Base-by-base conservation (phyloP, 2,329 filamentous ascomycete genomes). In the Phaeoacremonium minimum region DNA sequence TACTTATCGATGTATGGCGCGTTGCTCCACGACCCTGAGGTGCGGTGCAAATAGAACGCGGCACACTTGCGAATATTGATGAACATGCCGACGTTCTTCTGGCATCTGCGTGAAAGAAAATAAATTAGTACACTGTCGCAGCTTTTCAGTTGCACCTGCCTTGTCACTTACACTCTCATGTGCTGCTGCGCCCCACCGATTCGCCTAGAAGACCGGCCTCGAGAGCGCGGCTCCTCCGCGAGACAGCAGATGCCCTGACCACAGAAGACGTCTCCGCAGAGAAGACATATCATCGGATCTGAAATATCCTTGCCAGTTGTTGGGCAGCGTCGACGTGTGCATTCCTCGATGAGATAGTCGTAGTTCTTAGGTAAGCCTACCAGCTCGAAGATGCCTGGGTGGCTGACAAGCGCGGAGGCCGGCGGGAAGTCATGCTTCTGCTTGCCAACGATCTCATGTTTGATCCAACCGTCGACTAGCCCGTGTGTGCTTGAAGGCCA, bases 61-160 rank as follows among this genome's bases (percentile, higher is more conserved):
- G 85, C 87, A 66, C 94, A 97, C 67, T 97, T 97, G 48, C 93
- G 85, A 49, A 98, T 91, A 59, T 95, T 95, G 60, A 98, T 84
- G 66, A 94, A 97, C 20, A 96, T 69, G n/a, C 93, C 93, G 32
- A 95, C 81, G 49, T 88, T 89, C 44, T 82, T 79, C 55, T 93
- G 89, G 60, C 91, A 97, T 51, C 87, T 94, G 46, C 32, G 30
- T 35, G 33, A 40, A 19, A 44, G 16, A 28, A 12, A 18, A 37
- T 59, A 48, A 58, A 52, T 41, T 37, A 45, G 35, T 13, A 4
- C 14, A 14, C 12, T 5, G 11, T 28, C 18, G 18, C n/a, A n/a
- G n/a, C n/a, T n/a, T n/a, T n/a, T n/a, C n/a, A n/a, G n/a, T n/a
- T n/a, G n/a, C n/a, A n/a, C n/a, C n/a, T n/a, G 32, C 14, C 15